phyloP scores from a whole-genome alignment of 371 early-diverging fungal genomes.

The Rhizopus arrhizus region DNA sequence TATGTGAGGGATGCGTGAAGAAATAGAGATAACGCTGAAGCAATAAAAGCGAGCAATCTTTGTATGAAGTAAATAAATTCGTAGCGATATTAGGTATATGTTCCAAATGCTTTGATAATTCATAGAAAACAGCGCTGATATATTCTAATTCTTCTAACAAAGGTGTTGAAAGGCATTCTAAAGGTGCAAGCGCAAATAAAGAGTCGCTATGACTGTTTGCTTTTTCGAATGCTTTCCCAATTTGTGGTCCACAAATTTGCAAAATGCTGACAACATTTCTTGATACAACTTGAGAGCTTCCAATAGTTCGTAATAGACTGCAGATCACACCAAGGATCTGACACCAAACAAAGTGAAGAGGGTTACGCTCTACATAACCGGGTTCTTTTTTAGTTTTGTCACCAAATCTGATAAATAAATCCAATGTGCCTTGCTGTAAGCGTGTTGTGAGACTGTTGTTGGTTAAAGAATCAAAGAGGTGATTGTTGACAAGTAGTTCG shows the following conservation, averaged over 20 bases:
- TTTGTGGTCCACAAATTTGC: slow-evolving; percentile 47
- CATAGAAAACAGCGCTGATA: slow-evolving; percentile 41
- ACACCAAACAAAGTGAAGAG: slow-evolving; percentile 47
- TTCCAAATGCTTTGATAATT: slow-evolving; percentile 28
- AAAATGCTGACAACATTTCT: slow-evolving; percentile 26
- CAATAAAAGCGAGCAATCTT: slow-evolving; percentile 35
- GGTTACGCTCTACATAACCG: slow-evolving; percentile 32
- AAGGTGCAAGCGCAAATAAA: slow-evolving; percentile 31
- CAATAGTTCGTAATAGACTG: slow-evolving; percentile 27
- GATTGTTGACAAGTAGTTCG: slow-evolving; percentile 25
- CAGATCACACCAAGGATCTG: slow-evolving; percentile 40
- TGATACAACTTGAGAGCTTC: slow-evolving; percentile 24
- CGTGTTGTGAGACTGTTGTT: slow-evolving; percentile 38
- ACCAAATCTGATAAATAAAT: slow-evolving; percentile 43
- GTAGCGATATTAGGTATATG: slow-evolving; percentile 24
- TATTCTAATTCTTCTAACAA: slow-evolving; percentile 44
- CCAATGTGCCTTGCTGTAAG: slow-evolving; percentile 34
- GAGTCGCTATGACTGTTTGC: slow-evolving; percentile 33
- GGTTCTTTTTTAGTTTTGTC: slow-evolving; percentile 17
- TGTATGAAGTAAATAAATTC: slow-evolving; percentile 37
- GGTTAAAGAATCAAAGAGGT: slow-evolving; percentile 32
- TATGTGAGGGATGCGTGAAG: slow-evolving; percentile 46
- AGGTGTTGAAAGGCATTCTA: slow-evolving; percentile 40
- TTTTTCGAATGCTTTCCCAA: slow-evolving; percentile 35
- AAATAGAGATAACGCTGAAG: slow-evolving; percentile 47